Evolutionary conservation across 495 filamentous ascomycete genomes (phyloP).

Genomic region (Tetracladium marchalianum): DNA sequence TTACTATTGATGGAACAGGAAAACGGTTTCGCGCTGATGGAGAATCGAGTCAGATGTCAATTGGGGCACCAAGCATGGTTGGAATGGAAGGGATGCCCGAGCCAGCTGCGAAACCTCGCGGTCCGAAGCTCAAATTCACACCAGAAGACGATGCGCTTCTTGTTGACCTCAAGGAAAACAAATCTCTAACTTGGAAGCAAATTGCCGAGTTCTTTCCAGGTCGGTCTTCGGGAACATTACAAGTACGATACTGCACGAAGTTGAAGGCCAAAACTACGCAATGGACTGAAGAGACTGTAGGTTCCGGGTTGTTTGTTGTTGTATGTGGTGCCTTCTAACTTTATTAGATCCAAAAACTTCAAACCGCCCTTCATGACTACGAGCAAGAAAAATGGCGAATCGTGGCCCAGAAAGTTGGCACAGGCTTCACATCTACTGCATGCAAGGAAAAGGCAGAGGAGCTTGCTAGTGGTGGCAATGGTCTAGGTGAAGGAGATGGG

Average conservation of each 20-base stretch:
- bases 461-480: constrained; percentile 1
- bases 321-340: constrained; percentile 2
- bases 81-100: constrained; percentile 75
- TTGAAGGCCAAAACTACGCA: constrained; percentile 84
- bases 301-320: constrained; percentile 15
- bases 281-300: constrained; percentile 87
- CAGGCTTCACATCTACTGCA: constrained; percentile 71
- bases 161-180: constrained; percentile 84
- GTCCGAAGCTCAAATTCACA: constrained; percentile 84
- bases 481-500: not conserved
- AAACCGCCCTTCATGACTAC: constrained; percentile 73
- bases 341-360: constrained; percentile 63
- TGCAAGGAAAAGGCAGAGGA: constrained; percentile 73
- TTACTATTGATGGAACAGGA: constrained; percentile 42
- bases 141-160: constrained; percentile 78
- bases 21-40: constrained; percentile 43
- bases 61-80: constrained; percentile 59
- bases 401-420: constrained; percentile 77
- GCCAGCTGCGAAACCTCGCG: constrained; percentile 64
- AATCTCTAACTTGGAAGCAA: constrained; percentile 89
- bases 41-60: constrained; percentile 28
- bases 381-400: constrained; percentile 85
- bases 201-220: constrained; percentile 92
- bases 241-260: constrained; percentile 91
- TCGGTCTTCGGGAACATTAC: constrained; percentile 74